phyloP scores from a whole-genome alignment of 2,329 filamentous ascomycete genomes.

The Aspergillus neotritici region DNA sequence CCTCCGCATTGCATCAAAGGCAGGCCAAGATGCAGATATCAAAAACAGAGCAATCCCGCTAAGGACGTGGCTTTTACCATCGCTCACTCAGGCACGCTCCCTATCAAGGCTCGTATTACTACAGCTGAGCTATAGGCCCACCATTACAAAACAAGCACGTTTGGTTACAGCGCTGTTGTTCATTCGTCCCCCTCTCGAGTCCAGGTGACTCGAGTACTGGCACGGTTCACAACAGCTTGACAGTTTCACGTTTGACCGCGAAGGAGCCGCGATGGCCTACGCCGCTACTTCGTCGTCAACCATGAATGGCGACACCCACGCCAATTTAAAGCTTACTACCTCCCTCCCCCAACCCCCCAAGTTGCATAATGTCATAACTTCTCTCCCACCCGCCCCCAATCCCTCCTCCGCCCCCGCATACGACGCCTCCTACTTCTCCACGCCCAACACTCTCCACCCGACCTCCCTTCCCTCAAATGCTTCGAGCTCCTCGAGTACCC shows the following conservation, averaged over 20 bases:
- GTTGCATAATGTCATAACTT: constrained; percentile 33
- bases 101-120: constrained; percentile 26
- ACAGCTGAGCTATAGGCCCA: constrained; percentile 22
- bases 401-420: constrained; percentile 26
- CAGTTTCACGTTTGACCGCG: constrained; percentile 25
- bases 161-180: constrained; percentile 25
- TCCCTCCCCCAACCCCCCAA: constrained; percentile 27
- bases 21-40: constrained; percentile 42
- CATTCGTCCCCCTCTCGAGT: constrained; percentile 31
- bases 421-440: constrained; percentile 26
- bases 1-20: constrained; percentile 35
- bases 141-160: constrained; percentile 23
- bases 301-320: constrained; percentile 33
- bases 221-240: constrained; percentile 25
- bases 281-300: constrained; percentile 31
- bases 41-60: constrained; percentile 35
- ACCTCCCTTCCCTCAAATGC: constrained; percentile 25
- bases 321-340: constrained; percentile 33
- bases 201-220: constrained; percentile 37
- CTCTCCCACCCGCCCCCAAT: constrained; percentile 22
- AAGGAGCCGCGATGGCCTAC: constrained; percentile 35
- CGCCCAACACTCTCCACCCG: constrained; percentile 9
- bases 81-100: constrained; percentile 26
- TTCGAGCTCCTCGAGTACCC: constrained; percentile 33
- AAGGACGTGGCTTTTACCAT: constrained; percentile 35